Evolutionary conservation across 2,329 filamentous ascomycete species (phyloP).

Genomic region (Chaetomium olivaceum): DNA sequence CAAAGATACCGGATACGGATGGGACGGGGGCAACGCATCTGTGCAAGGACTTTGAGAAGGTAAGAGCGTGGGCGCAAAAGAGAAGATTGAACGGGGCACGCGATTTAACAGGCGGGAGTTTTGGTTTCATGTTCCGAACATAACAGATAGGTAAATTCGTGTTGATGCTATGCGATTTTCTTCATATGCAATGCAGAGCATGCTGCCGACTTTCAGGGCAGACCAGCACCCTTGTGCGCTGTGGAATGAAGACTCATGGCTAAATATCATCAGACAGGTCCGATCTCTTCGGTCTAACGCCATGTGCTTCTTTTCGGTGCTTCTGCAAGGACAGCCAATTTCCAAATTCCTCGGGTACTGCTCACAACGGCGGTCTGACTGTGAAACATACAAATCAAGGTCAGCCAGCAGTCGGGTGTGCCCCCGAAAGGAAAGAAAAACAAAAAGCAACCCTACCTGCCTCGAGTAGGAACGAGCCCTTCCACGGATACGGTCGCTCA

Average conservation of each 20-base stretch:
- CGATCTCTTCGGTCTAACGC: too few species aligned
- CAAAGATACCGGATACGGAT: conserved; percentile 4
- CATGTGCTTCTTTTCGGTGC: too few species aligned
- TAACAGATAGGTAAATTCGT: neutral
- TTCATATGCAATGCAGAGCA: neutral
- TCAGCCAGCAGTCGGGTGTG: neutral
- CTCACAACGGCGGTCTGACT: neutral
- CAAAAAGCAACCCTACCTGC: neutral
- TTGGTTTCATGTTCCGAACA: neutral
- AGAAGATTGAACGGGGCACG: neutral
- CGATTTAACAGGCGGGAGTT: neutral
- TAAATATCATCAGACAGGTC: neutral
- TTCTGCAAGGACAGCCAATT: too few species aligned
- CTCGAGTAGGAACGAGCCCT: neutral
- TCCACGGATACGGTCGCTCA: neutral
- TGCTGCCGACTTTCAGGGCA: neutral
- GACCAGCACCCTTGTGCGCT: too few species aligned
- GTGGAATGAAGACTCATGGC: too few species aligned
- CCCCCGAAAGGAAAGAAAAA: too few species aligned
- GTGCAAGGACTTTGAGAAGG: conserved; percentile 13
- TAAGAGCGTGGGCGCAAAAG: conserved; percentile 11
- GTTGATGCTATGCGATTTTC: neutral
- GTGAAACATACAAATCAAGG: neutral
- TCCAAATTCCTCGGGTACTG: too few species aligned
- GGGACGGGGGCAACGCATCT: conserved; percentile 6